These are phyloP conservation scores for Hebeloma cylindrosporum DNA, from an alignment of 768 basidiomycete species.

Conservation along the genomic window DNA sequence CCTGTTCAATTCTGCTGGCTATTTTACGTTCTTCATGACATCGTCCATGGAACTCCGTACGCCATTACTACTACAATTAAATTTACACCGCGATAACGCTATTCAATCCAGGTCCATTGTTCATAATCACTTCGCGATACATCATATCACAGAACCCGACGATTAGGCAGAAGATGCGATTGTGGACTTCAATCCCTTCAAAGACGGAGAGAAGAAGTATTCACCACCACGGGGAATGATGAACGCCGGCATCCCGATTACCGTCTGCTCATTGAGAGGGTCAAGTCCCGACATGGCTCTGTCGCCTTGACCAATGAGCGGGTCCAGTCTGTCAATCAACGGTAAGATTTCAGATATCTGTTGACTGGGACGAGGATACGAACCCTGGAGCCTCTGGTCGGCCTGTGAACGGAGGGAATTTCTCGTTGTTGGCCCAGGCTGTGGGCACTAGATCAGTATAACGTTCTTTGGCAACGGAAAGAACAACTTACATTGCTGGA, in stretches of 20 bases:
- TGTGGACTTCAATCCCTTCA: constrained; percentile 43
- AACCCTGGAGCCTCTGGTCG: constrained; percentile 33
- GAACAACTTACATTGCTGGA: constrained; percentile 36
- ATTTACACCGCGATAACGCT: too few species aligned
- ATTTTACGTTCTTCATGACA: not conserved
- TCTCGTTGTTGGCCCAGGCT: constrained; percentile 41
- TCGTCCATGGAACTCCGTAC: not conserved
- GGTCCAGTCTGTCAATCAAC: constrained; percentile 18
- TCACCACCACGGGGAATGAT: constrained; percentile 50
- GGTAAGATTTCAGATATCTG: constrained; percentile 2
- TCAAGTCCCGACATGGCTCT: constrained; percentile 40
- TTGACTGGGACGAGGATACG: constrained; percentile 4
- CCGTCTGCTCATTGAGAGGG: constrained; percentile 43
- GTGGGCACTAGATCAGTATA: not conserved
- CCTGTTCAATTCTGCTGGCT: not conserved
- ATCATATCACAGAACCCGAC: not conserved
- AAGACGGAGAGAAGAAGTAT: constrained; percentile 53
- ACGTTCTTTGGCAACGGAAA: not conserved
- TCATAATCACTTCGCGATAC: not conserved
- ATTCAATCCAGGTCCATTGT: too few species aligned
- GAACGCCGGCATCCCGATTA: constrained; percentile 36
- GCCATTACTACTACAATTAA: too few species aligned
- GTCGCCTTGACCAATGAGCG: constrained; percentile 26
- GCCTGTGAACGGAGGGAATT: constrained; percentile 34
- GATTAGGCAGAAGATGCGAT: constrained; percentile 17